Conservation (phyloP, 352 stramenopile species). For the Plasmopara muralis region DNA sequence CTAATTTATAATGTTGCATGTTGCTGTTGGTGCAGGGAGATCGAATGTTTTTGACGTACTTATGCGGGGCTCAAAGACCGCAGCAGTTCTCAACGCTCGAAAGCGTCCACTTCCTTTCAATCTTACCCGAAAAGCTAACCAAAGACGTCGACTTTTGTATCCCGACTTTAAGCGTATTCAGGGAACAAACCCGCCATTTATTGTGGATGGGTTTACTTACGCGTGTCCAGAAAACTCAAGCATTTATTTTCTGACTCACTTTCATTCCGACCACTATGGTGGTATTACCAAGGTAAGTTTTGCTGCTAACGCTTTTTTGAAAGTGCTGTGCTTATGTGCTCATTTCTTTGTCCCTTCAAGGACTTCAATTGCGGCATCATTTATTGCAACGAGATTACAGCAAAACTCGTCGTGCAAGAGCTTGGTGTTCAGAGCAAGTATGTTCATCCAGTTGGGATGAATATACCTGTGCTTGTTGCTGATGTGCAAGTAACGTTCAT, state of each 20-base stretch:
- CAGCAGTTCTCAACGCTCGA: constrained; percentile 32
- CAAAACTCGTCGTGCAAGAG: constrained; percentile 87
- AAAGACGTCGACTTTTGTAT: constrained; percentile 28
- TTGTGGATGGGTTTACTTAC: constrained; percentile 86
- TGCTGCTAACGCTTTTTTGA: not conserved
- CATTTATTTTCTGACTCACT: constrained; percentile 96
- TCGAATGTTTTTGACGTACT: constrained; percentile 77
- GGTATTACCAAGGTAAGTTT: constrained; percentile 71
- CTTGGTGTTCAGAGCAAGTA: constrained; percentile 89
- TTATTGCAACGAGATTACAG: constrained; percentile 93
- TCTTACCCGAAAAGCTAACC: constrained; percentile 18
- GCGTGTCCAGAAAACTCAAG: constrained; percentile 63
- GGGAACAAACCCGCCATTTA: constrained; percentile 70
- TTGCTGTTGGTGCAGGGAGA: constrained; percentile 14
- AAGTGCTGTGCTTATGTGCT: not conserved
- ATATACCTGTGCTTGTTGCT: constrained; percentile 73
- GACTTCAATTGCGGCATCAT: constrained; percentile 90
- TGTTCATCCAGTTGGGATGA: constrained; percentile 88
- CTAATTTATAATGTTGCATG: constrained; percentile 2
- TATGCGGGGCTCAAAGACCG: constrained; percentile 73
- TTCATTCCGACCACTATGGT: constrained; percentile 95
- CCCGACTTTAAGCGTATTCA: constrained; percentile 78
- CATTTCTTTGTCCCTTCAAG: constrained; percentile 12
- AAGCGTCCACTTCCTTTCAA: constrained; percentile 29
- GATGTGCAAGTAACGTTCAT: constrained; percentile 92